phyloP scores from a whole-genome alignment of 192 early-diverging fungal genomes.

The Mortierella alpina region DNA sequence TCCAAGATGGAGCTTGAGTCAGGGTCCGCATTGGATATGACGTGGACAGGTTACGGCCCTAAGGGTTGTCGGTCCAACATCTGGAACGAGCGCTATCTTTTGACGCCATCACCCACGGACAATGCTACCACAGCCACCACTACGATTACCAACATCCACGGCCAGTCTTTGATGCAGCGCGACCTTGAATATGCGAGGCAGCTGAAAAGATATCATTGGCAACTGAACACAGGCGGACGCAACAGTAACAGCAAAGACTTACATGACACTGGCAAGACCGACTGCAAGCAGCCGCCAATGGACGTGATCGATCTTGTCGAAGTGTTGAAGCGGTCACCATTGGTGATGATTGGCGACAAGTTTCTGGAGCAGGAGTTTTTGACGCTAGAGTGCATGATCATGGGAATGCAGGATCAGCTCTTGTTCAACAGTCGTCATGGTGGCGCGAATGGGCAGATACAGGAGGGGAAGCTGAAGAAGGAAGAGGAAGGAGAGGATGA shows the following conservation, averaged over 20 bases:
- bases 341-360: conserved; percentile 49
- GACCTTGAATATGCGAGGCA: conserved; percentile 25
- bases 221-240: background rate
- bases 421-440: background rate
- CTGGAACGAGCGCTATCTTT: conserved; percentile 49
- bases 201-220: conserved; percentile 13
- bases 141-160: background rate
- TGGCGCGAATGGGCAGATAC: background rate
- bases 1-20: background rate
- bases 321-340: conserved; percentile 38
- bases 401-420: conserved; percentile 31
- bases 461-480: background rate
- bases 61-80: conserved; percentile 35
- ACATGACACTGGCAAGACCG: background rate
- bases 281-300: conserved; percentile 28
- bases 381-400: conserved; percentile 33
- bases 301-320: conserved; percentile 37
- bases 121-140: background rate
- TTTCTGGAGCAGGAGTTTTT: conserved; percentile 46
- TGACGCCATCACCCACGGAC: conserved; percentile 15
- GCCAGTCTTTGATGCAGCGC: background rate
- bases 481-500: background rate
- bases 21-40: conserved; percentile 4
- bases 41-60: conserved; percentile 44
- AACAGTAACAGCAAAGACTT: background rate